Conservation (phyloP, 2,329 filamentous ascomycete genomes). For the Penicillium sclerotigenum region DNA sequence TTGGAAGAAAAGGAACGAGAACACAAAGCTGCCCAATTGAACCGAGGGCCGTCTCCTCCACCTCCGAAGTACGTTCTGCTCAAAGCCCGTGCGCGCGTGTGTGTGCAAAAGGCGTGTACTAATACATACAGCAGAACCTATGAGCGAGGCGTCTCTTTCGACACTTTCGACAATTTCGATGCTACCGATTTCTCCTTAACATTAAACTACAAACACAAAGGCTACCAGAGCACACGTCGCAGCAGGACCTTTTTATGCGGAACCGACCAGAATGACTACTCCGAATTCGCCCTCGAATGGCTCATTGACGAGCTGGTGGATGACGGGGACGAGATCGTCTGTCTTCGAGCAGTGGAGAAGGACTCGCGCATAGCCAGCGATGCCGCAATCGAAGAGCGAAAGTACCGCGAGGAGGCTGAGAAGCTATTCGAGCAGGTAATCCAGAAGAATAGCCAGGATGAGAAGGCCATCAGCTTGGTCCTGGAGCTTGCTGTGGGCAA, state of each 20-base stretch:
- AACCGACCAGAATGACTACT: slow-evolving; percentile 87
- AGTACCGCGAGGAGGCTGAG: slow-evolving; percentile 73
- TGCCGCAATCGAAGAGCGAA: slow-evolving; percentile 59
- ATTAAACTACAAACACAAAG: slow-evolving; percentile 78
- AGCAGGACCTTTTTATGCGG: slow-evolving; percentile 89
- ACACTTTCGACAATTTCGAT: slow-evolving; percentile 67
- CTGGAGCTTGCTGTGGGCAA: slow-evolving; percentile 87
- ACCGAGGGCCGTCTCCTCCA: slow-evolving; percentile 39
- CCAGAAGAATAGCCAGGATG: slow-evolving; percentile 72
- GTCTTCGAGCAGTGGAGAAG: slow-evolving; percentile 81
- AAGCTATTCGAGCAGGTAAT: slow-evolving; percentile 72
- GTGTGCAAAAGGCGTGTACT: slow-evolving; percentile 4
- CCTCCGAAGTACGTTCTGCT: slow-evolving; percentile 39
- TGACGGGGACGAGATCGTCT: slow-evolving; percentile 90
- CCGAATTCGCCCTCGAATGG: slow-evolving; percentile 89
- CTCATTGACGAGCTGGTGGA: slow-evolving; percentile 87
- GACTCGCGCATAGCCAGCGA: slow-evolving; percentile 67
- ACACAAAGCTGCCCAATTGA: slow-evolving; percentile 19
- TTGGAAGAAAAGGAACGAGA: slow-evolving; percentile 25
- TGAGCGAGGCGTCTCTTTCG: slow-evolving; percentile 67
- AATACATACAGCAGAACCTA: slow-evolving; percentile 51
- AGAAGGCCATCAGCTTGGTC: slow-evolving; percentile 76
- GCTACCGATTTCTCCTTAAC: slow-evolving; percentile 73
- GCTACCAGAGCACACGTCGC: slow-evolving; percentile 74
- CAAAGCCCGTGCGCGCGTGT: neutral